A percentile compares a stretch with the other conserved stretches of the same genome.
Conservation (phyloP, 1,284 basidiomycete species). For the Paramarasmius palmivorus region DNA sequence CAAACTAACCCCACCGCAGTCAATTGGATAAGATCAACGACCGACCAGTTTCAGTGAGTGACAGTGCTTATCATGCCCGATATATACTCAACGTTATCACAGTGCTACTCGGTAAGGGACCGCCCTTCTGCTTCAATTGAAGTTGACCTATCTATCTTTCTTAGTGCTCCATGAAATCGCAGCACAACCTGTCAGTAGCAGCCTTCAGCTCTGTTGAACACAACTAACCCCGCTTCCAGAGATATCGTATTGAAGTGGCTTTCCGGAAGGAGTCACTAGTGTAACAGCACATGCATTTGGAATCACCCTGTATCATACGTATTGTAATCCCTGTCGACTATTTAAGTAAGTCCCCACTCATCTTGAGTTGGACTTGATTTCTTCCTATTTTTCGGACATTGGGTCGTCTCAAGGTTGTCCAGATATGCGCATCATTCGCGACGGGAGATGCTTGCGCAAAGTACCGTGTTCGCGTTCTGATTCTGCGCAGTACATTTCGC, state of each 20-base stretch:
- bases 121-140: constrained; percentile 10
- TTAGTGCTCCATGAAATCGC: constrained; percentile 93
- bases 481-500: no score
- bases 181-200: constrained; percentile 79
- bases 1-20: constrained; percentile 34
- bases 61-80: constrained; percentile 11
- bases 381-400: no score
- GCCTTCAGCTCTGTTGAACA: background rate
- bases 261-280: constrained; percentile 59
- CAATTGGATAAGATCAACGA: constrained; percentile 83
- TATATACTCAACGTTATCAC: constrained; percentile 5
- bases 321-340: constrained; percentile 4
- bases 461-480: no score
- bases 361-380: no score
- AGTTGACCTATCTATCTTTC: constrained; percentile 4
- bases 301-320: constrained; percentile 13
- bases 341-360: no score
- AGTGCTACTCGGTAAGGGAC: constrained; percentile 78
- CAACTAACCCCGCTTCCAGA: constrained; percentile 31
- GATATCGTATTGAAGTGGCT: constrained; percentile 79
- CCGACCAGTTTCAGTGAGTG: constrained; percentile 80
- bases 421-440: no score
- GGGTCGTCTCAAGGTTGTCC: no score
- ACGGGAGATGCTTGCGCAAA: no score
- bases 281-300: constrained; percentile 8